A percentile compares a stretch with the other conserved stretches of the same genome.
Conservation (phyloP, 345 rosid species). For the Mangifera indica region DNA sequence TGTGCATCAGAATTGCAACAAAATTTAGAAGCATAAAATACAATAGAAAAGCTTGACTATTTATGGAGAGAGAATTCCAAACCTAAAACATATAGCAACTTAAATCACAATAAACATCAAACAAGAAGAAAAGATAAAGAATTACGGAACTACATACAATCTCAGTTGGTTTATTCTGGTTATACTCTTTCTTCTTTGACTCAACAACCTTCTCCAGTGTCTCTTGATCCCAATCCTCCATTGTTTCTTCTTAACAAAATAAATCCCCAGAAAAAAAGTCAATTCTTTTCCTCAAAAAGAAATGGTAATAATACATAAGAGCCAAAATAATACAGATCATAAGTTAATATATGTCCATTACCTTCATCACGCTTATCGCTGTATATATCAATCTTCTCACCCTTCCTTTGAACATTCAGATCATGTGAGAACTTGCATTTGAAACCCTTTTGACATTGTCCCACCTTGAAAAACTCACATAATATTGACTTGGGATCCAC, state of each 20-base stretch:
- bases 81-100: neutral
- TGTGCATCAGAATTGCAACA: neutral
- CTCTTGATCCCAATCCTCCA: constrained; percentile 99
- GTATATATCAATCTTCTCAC: constrained; percentile 88
- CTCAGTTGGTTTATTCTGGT: constrained; percentile 91
- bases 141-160: constrained; percentile 51
- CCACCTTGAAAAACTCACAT: constrained; percentile 85
- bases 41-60: neutral
- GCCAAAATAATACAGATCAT: neutral
- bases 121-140: neutral
- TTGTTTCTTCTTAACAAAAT: constrained; percentile 50
- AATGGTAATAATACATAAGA: neutral
- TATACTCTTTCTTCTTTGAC: constrained; percentile 76
- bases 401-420: constrained; percentile 93
- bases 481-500: constrained; percentile 95
- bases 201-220: constrained; percentile 90
- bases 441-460: constrained; percentile 88
- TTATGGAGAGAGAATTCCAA: neutral
- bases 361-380: constrained; percentile 89
- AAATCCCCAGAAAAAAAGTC: constrained; percentile 16
- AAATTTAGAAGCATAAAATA: neutral
- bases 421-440: constrained; percentile 97
- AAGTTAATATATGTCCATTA: constrained; percentile 16
- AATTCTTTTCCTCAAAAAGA: neutral
- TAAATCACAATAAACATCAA: constrained; percentile 1